Conservation (phyloP, 163 green algal species). For the Scenedesmus sp. region DNA sequence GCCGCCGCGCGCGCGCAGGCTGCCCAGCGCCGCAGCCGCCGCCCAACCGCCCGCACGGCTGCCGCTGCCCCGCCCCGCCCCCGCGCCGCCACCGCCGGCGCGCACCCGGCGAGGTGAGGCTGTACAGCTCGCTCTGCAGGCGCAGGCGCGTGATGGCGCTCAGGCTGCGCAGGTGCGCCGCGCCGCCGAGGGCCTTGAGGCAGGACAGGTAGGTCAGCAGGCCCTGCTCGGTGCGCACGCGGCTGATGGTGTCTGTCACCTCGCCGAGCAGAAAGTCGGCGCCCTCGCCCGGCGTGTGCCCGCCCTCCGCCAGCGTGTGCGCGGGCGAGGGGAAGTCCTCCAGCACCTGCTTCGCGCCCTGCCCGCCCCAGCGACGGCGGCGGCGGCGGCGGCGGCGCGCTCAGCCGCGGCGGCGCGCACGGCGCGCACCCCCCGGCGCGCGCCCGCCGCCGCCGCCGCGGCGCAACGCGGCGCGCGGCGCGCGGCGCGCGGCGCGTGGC, state of each 20-base stretch:
- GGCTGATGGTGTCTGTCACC: conserved; percentile 62
- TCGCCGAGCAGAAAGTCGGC: conserved; percentile 67
- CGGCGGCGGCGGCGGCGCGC: too few relatives aligned
- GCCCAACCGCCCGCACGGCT: background rate
- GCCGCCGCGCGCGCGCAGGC: too few relatives aligned
- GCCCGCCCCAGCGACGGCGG: background rate
- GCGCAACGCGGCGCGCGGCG: too few relatives aligned
- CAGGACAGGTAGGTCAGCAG: conserved; percentile 46
- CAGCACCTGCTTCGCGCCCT: conserved; percentile 48
- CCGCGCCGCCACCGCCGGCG: too few relatives aligned
- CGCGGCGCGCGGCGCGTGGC: too few relatives aligned
- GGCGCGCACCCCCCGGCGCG: too few relatives aligned
- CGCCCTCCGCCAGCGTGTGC: conserved; percentile 41
- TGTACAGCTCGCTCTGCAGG: conserved; percentile 66
- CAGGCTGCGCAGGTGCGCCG: conserved; percentile 3
- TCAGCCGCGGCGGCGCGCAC: too few relatives aligned
- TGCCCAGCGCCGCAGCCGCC: background rate
- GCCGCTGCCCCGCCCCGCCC: background rate
- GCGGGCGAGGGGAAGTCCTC: conserved; percentile 52
- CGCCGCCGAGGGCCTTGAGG: conserved; percentile 29
- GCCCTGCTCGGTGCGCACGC: conserved; percentile 45
- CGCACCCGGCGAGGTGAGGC: conserved; percentile 52
- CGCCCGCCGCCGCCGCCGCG: too few relatives aligned
- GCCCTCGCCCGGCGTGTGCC: conserved; percentile 43
- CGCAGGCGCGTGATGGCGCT: conserved; percentile 57